These are phyloP conservation scores for Capronia coronata DNA, from an alignment of 2,329 filamentous ascomycete species.

Conservation along the genomic window DNA sequence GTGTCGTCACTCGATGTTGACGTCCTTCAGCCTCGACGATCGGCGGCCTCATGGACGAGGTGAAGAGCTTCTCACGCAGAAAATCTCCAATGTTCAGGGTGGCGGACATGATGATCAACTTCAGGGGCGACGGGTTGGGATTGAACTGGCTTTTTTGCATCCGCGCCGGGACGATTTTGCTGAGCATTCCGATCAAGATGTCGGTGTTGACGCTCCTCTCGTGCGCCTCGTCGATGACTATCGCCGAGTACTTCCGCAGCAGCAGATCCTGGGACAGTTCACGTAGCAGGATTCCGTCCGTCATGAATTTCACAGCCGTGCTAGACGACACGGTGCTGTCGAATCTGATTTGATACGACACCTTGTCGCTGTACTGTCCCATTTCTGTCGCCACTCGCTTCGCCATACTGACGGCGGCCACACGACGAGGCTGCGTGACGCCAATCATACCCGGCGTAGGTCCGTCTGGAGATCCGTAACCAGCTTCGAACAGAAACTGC, in stretches of 20 bases:
- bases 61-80: constrained; percentile 78
- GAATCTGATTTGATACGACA: constrained; percentile 93
- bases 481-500: constrained; percentile 90
- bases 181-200: constrained; percentile 95
- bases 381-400: constrained; percentile 84
- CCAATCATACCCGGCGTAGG: constrained; percentile 88
- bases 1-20: constrained; percentile 81
- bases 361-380: constrained; percentile 65
- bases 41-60: constrained; percentile 60
- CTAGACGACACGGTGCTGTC: constrained; percentile 73
- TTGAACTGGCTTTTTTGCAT: constrained; percentile 68
- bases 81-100: constrained; percentile 88
- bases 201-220: constrained; percentile 97
- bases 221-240: constrained; percentile 95
- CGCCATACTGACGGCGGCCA: constrained; percentile 94
- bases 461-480: constrained; percentile 72
- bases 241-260: constrained; percentile 80
- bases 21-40: constrained; percentile 85
- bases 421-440: constrained; percentile 87
- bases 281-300: constrained; percentile 86
- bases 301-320: constrained; percentile 98
- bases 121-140: constrained; percentile 66
- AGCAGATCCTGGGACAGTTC: constrained; percentile 87
- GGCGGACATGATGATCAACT: constrained; percentile 96
- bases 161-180: constrained; percentile 79